phyloP scores from a whole-genome alignment of 768 basidiomycete genomes.

The Pholiota microspora region DNA sequence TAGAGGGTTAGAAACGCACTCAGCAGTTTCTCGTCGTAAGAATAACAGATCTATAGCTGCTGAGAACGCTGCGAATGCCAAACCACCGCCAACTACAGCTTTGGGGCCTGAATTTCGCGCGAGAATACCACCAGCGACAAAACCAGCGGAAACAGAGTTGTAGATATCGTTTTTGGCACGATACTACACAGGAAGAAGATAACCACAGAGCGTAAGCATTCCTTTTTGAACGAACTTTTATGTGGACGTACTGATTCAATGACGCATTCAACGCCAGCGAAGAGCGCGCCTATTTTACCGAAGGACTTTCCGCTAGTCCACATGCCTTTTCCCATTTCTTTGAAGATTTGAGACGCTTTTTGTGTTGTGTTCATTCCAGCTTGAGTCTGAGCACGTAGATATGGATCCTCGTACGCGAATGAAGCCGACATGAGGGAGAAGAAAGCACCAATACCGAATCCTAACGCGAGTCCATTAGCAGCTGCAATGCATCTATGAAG shows the following conservation, averaged over 20 bases:
- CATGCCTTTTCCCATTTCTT: conserved; percentile 94
- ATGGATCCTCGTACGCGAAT: conserved; percentile 93
- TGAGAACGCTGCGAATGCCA: conserved; percentile 93
- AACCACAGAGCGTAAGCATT: neutral
- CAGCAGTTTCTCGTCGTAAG: conserved; percentile 74
- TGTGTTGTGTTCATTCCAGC: conserved; percentile 60
- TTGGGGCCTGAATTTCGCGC: conserved; percentile 86
- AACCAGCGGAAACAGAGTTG: conserved; percentile 86
- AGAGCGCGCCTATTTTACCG: conserved; percentile 90
- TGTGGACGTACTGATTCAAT: conserved; percentile 79
- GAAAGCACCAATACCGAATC: conserved; percentile 91
- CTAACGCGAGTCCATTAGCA: conserved; percentile 34
- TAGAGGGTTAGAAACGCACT: conserved; percentile 32
- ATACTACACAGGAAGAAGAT: conserved; percentile 53
- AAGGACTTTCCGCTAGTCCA: conserved; percentile 89
- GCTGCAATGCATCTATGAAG: neutral
- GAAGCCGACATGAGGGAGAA: conserved; percentile 96
- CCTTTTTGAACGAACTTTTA: neutral
- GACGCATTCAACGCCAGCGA: conserved; percentile 93
- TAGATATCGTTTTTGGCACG: conserved; percentile 95
- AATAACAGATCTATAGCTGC: conserved; percentile 81
- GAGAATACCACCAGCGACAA: conserved; percentile 84
- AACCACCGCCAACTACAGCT: conserved; percentile 82
- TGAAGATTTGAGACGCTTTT: conserved; percentile 83
- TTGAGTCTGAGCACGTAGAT: conserved; percentile 63